A percentile compares a stretch with the other conserved stretches of the same genome.
Conservation (phyloP, 2,329 filamentous ascomycete genomes). For the Calonectria henricotiae region DNA sequence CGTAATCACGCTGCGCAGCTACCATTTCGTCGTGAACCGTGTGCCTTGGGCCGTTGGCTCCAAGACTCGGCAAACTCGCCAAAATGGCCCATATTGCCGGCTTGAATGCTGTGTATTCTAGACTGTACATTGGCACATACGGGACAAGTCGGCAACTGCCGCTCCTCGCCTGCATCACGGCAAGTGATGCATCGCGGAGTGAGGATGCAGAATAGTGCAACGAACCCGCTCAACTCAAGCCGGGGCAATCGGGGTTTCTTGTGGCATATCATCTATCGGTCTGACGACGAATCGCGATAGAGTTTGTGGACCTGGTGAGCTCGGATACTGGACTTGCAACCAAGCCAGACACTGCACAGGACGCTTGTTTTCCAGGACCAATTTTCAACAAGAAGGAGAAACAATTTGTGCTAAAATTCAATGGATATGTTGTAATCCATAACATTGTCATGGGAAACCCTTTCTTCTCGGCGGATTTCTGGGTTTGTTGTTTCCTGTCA, state of each 20-base stretch:
- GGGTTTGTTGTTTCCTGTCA: not conserved
- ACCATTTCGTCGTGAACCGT: too few relatives aligned
- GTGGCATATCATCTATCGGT: not conserved
- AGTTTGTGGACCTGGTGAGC: constrained; percentile 17
- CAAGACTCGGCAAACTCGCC: not conserved
- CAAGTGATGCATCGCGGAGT: not conserved
- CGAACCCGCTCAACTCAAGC: not conserved
- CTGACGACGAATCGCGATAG: not conserved
- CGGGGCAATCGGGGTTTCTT: not conserved
- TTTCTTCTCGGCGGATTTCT: not conserved
- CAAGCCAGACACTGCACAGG: not conserved
- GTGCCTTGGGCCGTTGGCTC: not conserved
- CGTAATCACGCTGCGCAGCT: not conserved
- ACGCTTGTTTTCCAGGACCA: not conserved
- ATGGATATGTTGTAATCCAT: not conserved
- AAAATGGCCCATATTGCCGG: not conserved
- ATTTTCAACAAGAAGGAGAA: not conserved
- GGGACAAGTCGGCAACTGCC: not conserved
- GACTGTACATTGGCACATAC: not conserved
- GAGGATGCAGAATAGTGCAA: not conserved
- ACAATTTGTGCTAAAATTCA: not conserved
- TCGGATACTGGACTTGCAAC: not conserved
- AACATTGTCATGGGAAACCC: not conserved
- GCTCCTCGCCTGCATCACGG: not conserved
- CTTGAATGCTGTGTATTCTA: not conserved